A percentile compares a stretch with the other conserved stretches of the same genome.
Evolutionary conservation across 169 alveolate genomes (phyloP).

Genomic region (Neospora caninum): DNA sequence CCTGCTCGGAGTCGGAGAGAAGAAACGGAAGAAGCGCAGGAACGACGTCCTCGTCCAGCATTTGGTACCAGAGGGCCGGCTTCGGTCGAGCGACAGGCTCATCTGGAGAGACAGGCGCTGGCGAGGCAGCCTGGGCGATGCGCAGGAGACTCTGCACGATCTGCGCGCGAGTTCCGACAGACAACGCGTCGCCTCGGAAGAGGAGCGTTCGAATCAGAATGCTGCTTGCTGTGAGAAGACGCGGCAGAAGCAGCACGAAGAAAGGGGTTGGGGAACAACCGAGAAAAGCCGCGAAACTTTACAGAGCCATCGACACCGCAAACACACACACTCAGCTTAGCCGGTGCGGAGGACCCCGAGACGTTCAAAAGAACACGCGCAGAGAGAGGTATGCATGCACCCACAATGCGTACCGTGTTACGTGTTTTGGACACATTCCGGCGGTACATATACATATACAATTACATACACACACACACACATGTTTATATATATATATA

Average conservation of each 20-base stretch:
- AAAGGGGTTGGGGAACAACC: no score
- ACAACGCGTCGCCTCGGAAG: neutral
- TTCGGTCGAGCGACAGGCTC: neutral
- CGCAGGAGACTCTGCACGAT: neutral
- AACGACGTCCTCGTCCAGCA: neutral
- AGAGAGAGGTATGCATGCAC: neutral
- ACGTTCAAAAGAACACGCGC: neutral
- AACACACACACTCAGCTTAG: neutral
- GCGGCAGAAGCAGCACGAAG: neutral
- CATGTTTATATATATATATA: neutral
- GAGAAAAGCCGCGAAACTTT: no score
- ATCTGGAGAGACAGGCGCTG: neutral
- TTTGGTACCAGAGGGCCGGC: neutral
- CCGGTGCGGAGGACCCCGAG: no score
- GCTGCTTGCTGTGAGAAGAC: neutral
- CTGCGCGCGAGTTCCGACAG: neutral
- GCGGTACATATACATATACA: neutral
- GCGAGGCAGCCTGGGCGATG: neutral
- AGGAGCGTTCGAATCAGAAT: constrained; percentile 12
- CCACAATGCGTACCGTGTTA: no score
- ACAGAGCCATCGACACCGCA: neutral
- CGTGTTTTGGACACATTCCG: neutral
- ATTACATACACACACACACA: neutral
- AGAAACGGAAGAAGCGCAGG: neutral
- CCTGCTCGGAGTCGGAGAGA: neutral